A percentile compares a stretch with the other conserved stretches of the same genome.
These are phyloP conservation scores for Collybia nuda DNA, from an alignment of 768 basidiomycete genomes.

Conservation along the genomic window DNA sequence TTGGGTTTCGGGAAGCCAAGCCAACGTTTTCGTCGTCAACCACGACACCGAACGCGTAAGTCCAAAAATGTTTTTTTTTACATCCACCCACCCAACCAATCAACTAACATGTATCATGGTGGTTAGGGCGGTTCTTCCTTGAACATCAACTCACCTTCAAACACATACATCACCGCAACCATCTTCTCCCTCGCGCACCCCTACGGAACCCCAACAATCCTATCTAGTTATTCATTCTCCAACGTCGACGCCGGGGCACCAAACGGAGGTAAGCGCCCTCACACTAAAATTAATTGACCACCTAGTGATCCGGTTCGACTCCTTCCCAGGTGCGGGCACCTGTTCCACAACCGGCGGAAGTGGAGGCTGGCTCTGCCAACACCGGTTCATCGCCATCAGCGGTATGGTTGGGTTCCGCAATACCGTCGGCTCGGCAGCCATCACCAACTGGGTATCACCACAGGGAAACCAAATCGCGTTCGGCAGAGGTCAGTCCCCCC, in stretches of 20 bases:
- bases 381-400: slow-evolving; percentile 54
- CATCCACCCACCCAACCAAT: background rate
- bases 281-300: background rate
- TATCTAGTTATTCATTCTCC: slow-evolving; percentile 58
- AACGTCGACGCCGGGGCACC: slow-evolving; percentile 58
- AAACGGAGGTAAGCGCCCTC: slow-evolving; percentile 42
- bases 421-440: slow-evolving; percentile 46
- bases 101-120: background rate
- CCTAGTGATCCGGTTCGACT: background rate
- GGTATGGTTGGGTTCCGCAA: slow-evolving; percentile 71
- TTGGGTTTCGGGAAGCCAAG: slow-evolving; percentile 52
- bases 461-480: slow-evolving; percentile 64
- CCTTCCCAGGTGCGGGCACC: slow-evolving; percentile 38
- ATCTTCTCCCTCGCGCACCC: slow-evolving; percentile 69
- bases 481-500: slow-evolving; percentile 46
- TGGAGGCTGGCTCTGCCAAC: slow-evolving; percentile 70
- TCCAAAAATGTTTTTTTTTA: background rate
- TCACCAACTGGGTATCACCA: slow-evolving; percentile 61
- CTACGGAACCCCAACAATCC: slow-evolving; percentile 64
- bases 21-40: slow-evolving; percentile 68
- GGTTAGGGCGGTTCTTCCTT: slow-evolving; percentile 50
- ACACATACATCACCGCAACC: slow-evolving; percentile 58
- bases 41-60: slow-evolving; percentile 67
- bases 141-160: slow-evolving; percentile 60
- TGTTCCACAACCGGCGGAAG: slow-evolving; percentile 50